phyloP scores from a whole-genome alignment of 2,329 filamentous ascomycete genomes.

The Cladophialophora carrionii region DNA sequence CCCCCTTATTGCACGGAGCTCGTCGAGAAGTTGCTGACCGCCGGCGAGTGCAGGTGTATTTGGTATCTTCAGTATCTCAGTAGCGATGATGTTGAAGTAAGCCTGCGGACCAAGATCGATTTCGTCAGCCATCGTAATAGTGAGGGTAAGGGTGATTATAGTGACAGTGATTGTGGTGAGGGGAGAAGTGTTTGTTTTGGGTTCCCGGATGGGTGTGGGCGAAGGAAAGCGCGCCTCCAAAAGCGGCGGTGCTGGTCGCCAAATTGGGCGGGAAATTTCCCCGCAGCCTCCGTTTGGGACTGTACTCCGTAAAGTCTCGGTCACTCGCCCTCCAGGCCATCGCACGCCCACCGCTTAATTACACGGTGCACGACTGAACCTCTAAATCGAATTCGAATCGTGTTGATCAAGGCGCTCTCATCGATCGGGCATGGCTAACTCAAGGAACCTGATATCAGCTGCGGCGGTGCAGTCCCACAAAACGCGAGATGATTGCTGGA shows the following conservation, averaged over 20 bases:
- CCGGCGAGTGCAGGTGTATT: conserved; percentile 25
- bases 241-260: conserved; percentile 20
- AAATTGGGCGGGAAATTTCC: conserved; percentile 1
- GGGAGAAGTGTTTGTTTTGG: conserved; percentile 19
- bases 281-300: too few species aligned
- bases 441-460: conserved; percentile 11
- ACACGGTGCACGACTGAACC: background rate
- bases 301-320: background rate
- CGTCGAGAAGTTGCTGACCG: conserved; percentile 26
- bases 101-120: too few species aligned
- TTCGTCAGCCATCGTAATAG: too few species aligned
- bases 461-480: conserved; percentile 48
- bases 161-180: conserved; percentile 27
- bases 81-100: conserved; percentile 20
- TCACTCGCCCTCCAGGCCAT: background rate
- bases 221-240: conserved; percentile 14
- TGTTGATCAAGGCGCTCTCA: background rate
- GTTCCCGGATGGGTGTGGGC: conserved; percentile 12
- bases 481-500: conserved; percentile 60
- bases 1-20: conserved; percentile 29
- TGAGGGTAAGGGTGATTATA: background rate
- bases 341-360: background rate
- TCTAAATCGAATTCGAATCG: background rate
- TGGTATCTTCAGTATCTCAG: conserved; percentile 22
- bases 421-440: background rate